Evolutionary conservation across 306 rosid species (phyloP), one percentile per base, ranked within the genome.

Genomic region (Medicago arabica): DNA sequence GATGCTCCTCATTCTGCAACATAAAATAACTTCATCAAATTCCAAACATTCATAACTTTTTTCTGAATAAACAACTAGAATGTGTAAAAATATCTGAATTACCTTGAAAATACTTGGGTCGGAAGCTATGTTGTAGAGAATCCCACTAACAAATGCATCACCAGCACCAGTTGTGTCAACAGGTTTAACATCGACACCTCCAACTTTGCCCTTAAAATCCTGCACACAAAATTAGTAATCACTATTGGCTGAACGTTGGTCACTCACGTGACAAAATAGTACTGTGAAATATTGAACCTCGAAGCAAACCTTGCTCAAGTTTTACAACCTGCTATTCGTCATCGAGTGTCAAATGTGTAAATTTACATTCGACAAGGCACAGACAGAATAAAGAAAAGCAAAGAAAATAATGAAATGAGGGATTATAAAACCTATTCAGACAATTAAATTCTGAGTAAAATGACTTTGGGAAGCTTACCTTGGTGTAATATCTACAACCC

Each of bases 111-210:
- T 76, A 57, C 61, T 83, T 36, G 13, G 81, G 71, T 96, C 90
- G 51, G 93, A 87, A 75, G 94, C 98, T 58, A 96, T 17, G 80
- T 85, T 76, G 82, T 78, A 67, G 31, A 96, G 78, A 71, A 92
- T 25, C 81, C 98, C 99, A 74, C 98, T 78, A 39, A 96, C 99
- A 69, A 96, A 96, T 38, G 99, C 88, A 81, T 96, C 99, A 1
- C 99, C 99, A 4, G 99, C 99, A 38, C 99, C 99, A 0, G 98
- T 96, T 70, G 99, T 96, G 86, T 96, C 99, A 4, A 90, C 84
- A 4, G 97, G 70, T 75, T 83, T 87, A 36, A 87, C 98, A 84
- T 89, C 85, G 23, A 89, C 85, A 59, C 98, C 98, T 8, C 57
- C 64, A 61, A 96, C 97, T 73, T 91, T 92, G 50, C 99, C 99